Percentiles rank a stretch among this genome's conserved stretches.
phyloP scores from a whole-genome alignment of 2,329 filamentous ascomycete genomes.

The Thermothelomyces thermophilus region DNA sequence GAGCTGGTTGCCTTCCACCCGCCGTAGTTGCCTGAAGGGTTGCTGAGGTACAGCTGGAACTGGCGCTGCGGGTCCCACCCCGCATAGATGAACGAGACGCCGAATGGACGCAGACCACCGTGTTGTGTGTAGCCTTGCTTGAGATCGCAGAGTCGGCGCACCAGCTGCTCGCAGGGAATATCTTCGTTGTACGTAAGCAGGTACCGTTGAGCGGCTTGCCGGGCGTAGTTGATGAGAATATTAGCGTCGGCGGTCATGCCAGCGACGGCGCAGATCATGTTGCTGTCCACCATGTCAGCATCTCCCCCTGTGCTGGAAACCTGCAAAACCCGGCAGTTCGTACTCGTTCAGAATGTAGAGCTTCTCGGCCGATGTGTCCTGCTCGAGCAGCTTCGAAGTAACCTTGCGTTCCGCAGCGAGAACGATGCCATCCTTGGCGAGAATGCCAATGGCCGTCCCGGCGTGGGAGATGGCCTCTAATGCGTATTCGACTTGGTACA shows the following conservation, averaged over 20 bases:
- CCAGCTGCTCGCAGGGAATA: slow-evolving; percentile 97
- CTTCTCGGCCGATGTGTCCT: slow-evolving; percentile 99
- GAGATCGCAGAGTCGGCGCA: slow-evolving; percentile 90
- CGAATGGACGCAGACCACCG: slow-evolving; percentile 94
- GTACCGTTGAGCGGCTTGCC: slow-evolving; percentile 92
- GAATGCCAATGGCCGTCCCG: slow-evolving; percentile 90
- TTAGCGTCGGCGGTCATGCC: slow-evolving; percentile 99
- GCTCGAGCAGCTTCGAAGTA: slow-evolving; percentile 96
- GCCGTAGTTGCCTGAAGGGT: slow-evolving; percentile 97
- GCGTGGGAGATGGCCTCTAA: slow-evolving; percentile 98
- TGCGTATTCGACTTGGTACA: slow-evolving; percentile 99
- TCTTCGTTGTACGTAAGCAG: slow-evolving; percentile 99
- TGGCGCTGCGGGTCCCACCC: slow-evolving; percentile 93
- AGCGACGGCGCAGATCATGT: slow-evolving; percentile 99
- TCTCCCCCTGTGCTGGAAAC: neutral
- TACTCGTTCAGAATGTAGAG: slow-evolving; percentile 99
- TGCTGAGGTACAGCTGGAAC: slow-evolving; percentile 99
- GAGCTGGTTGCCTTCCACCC: slow-evolving; percentile 99
- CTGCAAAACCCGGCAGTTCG: slow-evolving; percentile 27
- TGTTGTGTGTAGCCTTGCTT: slow-evolving; percentile 99
- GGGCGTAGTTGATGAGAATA: slow-evolving; percentile 99
- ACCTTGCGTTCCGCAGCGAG: slow-evolving; percentile 97
- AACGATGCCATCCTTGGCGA: slow-evolving; percentile 97
- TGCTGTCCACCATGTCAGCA: slow-evolving; percentile 48
- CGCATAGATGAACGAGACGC: slow-evolving; percentile 98